Base-by-base conservation (phyloP, 2,329 filamentous ascomycete genomes). In the Neofusicoccum cordaticola region DNA sequence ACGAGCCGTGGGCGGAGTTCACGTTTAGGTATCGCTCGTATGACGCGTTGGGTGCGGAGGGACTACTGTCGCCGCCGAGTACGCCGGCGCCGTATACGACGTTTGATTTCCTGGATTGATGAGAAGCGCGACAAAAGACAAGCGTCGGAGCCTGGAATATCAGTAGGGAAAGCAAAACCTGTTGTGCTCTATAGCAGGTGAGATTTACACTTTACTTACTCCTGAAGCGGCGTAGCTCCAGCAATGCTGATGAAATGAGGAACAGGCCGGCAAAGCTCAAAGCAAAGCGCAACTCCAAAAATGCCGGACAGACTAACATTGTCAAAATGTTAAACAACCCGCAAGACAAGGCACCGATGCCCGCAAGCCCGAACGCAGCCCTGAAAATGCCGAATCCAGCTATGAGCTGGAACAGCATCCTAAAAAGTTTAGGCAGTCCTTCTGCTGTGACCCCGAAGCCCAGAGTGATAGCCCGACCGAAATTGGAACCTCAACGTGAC, bases 1-100 rank as follows among this genome's bases (percentile, higher is more conserved):
- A 60, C 5, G 56, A 47, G 42, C 56, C 56, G n/a, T 60, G 56
- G 56, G 56, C 56, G 27, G 56, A 60, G n/a, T 60, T 60, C 11
- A 60, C 56, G 4, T 60, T 60, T 31, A 45, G 31, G 12, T 60
- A 60, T 47, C 56, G 56, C 39, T 60, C 56, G 7, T 27, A 35
- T 31, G 56, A 60, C 15, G 56, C 42, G 42, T 34, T 60, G 42
- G 27, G 31, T 15, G 41, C 27, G 31, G 56, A 60, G 42, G 56
- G 56, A 17, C 22, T 60, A 7, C 31, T 17, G 34, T 39, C 37
- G 13, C 37, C 37, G 6, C 56, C 56, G 8, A 60, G 34, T 13
- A 47, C 56, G 42, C 41, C 56, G 5, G 27, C 42, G 11, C 56
- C 56, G 11, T 27, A 41, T 8, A 60, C 56, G 17, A 60, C 56